A percentile compares a stretch with the other conserved stretches of the same genome.
Evolutionary conservation across 2,329 filamentous ascomycete species (phyloP).

Genomic region (Fusarium caatingaense): DNA sequence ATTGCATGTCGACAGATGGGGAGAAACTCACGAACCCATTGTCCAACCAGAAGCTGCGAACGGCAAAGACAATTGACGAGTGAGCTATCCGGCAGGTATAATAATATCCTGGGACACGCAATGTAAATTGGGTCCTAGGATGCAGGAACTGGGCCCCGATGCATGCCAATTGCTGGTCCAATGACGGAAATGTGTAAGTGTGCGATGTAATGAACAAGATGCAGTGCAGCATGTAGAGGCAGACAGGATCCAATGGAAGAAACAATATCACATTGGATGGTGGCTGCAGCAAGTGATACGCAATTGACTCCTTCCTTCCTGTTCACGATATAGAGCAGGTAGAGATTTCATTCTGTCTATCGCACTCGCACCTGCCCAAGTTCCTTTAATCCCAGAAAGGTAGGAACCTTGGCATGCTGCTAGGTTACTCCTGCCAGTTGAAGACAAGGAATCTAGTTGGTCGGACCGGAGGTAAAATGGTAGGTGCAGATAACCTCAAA

Average conservation of each 20-base stretch:
- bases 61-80: slow-evolving; percentile 26
- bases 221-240: slow-evolving; percentile 18
- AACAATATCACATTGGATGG: slow-evolving; percentile 34
- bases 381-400: background rate
- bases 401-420: background rate
- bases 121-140: slow-evolving; percentile 30
- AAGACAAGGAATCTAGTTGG: background rate
- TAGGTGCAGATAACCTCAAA: slow-evolving; percentile 33
- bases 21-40: slow-evolving; percentile 41
- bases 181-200: slow-evolving; percentile 20
- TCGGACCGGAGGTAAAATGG: slow-evolving; percentile 22
- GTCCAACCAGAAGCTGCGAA: slow-evolving; percentile 44
- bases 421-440: slow-evolving; percentile 5
- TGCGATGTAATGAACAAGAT: slow-evolving; percentile 29
- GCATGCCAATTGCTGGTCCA: slow-evolving; percentile 24
- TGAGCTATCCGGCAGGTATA: slow-evolving; percentile 40
- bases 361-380: background rate
- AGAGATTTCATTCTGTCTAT: slow-evolving; percentile 3
- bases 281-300: slow-evolving; percentile 24
- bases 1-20: slow-evolving; percentile 41
- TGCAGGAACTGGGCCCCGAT: slow-evolving; percentile 45
- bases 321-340: slow-evolving; percentile 23
- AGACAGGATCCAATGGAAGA: slow-evolving; percentile 12
- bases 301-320: slow-evolving; percentile 13
- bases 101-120: slow-evolving; percentile 35